phyloP scores from a whole-genome alignment of 2,329 filamentous ascomycete species.

The Allantophomopsis lycopodina region DNA sequence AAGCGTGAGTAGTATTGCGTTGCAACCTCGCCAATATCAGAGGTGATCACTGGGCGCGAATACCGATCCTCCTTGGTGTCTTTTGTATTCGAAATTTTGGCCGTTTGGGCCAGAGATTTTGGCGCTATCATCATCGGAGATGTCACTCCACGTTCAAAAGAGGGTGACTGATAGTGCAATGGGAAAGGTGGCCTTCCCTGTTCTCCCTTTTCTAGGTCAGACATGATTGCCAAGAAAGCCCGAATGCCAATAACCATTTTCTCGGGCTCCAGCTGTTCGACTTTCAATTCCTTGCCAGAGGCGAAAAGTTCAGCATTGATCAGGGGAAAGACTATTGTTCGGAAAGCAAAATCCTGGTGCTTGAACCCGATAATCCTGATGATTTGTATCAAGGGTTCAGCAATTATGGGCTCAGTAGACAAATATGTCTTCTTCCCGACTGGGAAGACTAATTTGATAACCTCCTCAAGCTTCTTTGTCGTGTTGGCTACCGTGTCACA shows the following conservation, averaged over 20 bases:
- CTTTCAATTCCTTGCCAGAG: slow-evolving; percentile 46
- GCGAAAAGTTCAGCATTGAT: slow-evolving; percentile 86
- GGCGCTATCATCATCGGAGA: slow-evolving; percentile 33
- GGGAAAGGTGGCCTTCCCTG: slow-evolving; percentile 73
- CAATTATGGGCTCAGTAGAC: slow-evolving; percentile 70
- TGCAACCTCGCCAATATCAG: slow-evolving; percentile 58
- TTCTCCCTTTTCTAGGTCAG: slow-evolving; percentile 78
- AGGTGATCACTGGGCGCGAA: slow-evolving; percentile 48
- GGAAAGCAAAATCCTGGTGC: slow-evolving; percentile 86
- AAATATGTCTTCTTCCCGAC: slow-evolving; percentile 67
- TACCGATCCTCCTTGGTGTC: slow-evolving; percentile 43
- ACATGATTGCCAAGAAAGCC: slow-evolving; percentile 85
- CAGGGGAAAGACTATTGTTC: slow-evolving; percentile 83
- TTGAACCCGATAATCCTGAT: slow-evolving; percentile 91
- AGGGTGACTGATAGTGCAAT: slow-evolving; percentile 36
- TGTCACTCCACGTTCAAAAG: slow-evolving; percentile 29
- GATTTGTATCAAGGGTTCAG: slow-evolving; percentile 83
- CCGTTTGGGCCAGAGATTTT: slow-evolving; percentile 9
- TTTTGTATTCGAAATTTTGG: slow-evolving; percentile 3
- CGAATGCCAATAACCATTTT: slow-evolving; percentile 95
- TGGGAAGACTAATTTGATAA: slow-evolving; percentile 73
- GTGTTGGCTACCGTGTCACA: slow-evolving; percentile 56
- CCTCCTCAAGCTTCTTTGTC: slow-evolving; percentile 74
- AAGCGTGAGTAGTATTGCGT: slow-evolving; percentile 83
- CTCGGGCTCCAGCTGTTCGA: slow-evolving; percentile 91